Evolutionary conservation across 768 basidiomycete genomes (phyloP), one percentile per base, ranked within the genome.

Genomic region (Astraeus odoratus): DNA sequence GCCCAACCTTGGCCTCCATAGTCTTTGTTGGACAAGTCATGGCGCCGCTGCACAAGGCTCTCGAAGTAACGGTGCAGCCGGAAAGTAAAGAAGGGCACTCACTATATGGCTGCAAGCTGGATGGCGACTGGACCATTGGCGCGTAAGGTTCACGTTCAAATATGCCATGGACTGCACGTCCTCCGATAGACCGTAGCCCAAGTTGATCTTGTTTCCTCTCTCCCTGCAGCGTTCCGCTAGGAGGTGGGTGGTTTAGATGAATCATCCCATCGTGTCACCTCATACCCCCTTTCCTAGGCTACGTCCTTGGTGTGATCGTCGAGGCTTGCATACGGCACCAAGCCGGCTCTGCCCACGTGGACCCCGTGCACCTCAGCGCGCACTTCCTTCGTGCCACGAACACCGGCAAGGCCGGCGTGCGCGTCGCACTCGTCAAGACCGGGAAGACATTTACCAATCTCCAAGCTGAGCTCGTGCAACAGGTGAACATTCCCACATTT

Each of bases 351-450:
- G 19, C 53, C 10, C 80, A 81, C 57, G 60, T 54, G 15, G 81
- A 84, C 51, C 77, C 76, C 15, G 64, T 83, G 35, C 76, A 83
- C 56, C 60, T 81, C 39, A 78, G 75, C 13, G 76, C 77, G 3
- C 76, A 83, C 52, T 86, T 71, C 54, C 64, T 82, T 30, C 67
- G 68, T 19, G 60, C 75, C 2, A 70, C 77, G 1, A 59, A 60
- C 7, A 46, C 65, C 4, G 65, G 61, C 4, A 50, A 64, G 2
- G 78, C 75, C 50, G 69, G 73, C 39, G 69, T 83, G 10, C 71
- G 61, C 38, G 64, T 84, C 1, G 68, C 64, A 5, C 60, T 56
- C 1, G 26, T 80, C n/a, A 78, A 75, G 54, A 58, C 56, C 5
- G 79, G 81, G 2, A 70, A 67, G 37, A 67, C 64, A 1, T 78